phyloP scores from a whole-genome alignment of 169 alveolate species.

The Cyclospora cayetanensis region DNA sequence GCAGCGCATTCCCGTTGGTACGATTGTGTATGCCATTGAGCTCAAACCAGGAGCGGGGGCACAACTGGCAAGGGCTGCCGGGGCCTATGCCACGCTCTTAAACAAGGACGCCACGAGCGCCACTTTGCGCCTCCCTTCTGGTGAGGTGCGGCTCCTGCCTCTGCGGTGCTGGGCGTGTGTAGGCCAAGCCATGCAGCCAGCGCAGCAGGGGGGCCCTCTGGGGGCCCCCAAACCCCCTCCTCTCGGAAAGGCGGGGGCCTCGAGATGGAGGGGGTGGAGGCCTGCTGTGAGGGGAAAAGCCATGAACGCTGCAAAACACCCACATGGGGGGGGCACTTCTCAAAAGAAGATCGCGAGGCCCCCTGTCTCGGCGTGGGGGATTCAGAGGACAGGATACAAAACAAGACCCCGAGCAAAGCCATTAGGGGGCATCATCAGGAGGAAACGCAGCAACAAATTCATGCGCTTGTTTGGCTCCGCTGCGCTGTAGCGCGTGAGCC shows the following conservation, averaged over 20 bases:
- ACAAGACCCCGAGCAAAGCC: conserved; percentile 85
- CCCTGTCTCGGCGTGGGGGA: conserved; percentile 87
- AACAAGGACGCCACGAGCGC: conserved; percentile 84
- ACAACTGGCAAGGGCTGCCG: conserved; percentile 88
- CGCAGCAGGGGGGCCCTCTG: conserved; percentile 78
- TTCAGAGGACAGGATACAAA: conserved; percentile 81
- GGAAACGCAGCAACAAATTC: conserved; percentile 84
- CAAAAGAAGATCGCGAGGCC: conserved; percentile 86
- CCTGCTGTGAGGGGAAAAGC: conserved; percentile 90
- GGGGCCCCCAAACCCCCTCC: conserved; percentile 73
- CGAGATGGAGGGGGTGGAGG: conserved; percentile 83
- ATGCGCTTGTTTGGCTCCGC: conserved; percentile 83
- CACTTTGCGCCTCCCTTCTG: conserved; percentile 86
- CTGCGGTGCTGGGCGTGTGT: conserved; percentile 91
- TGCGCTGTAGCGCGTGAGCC: too few relatives aligned
- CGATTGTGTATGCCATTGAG: conserved; percentile 89
- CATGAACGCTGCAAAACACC: conserved; percentile 87
- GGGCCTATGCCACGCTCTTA: conserved; percentile 85
- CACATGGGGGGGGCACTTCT: conserved; percentile 90
- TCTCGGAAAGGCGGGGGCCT: conserved; percentile 42
- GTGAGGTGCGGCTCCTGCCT: conserved; percentile 89
- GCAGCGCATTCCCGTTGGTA: conserved; percentile 85
- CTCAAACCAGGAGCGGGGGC: conserved; percentile 92
- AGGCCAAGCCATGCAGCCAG: conserved; percentile 87
- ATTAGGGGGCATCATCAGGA: conserved; percentile 83